Evolutionary conservation across 1,284 basidiomycete genomes (phyloP).

Genomic region (Xanthoconium separans): DNA sequence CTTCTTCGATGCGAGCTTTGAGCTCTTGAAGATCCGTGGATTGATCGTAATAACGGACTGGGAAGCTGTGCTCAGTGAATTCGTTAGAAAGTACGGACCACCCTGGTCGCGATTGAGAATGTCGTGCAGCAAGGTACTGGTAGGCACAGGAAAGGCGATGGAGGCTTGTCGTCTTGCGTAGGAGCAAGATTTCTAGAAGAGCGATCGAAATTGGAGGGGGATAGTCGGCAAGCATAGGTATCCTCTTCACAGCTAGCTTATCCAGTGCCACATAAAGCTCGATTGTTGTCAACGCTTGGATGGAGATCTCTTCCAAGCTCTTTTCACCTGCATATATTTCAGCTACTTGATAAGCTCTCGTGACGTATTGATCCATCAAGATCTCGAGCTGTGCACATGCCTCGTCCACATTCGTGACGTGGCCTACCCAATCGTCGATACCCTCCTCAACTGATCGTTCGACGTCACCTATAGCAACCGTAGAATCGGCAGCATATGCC

Average conservation of each 20-base stretch:
- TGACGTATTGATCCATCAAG: not conserved
- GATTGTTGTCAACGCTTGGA: not conserved
- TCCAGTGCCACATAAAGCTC: not conserved
- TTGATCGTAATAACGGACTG: not conserved
- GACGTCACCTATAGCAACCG: not conserved
- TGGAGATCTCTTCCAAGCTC: not conserved
- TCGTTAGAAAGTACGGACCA: not conserved
- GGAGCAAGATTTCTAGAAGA: not conserved
- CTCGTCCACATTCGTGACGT: not conserved
- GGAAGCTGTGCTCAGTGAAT: slow-evolving; percentile 24
- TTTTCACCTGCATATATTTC: too few species aligned
- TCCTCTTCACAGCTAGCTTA: not conserved
- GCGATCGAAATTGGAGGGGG: not conserved
- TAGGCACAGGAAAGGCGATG: not conserved
- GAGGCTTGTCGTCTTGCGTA: not conserved
- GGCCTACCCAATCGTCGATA: not conserved
- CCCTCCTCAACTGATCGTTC: not conserved
- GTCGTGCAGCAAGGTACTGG: not conserved
- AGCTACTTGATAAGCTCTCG: not conserved
- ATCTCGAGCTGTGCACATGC: not conserved
- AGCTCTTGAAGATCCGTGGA: not conserved
- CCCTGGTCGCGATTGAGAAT: not conserved
- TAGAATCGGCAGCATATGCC: not conserved
- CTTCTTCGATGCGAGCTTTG: not conserved
- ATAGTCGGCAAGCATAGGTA: not conserved